A percentile compares a stretch with the other conserved stretches of the same genome.
phyloP scores from a whole-genome alignment of 805 yeast species.

The Torulaspora delbrueckii region DNA sequence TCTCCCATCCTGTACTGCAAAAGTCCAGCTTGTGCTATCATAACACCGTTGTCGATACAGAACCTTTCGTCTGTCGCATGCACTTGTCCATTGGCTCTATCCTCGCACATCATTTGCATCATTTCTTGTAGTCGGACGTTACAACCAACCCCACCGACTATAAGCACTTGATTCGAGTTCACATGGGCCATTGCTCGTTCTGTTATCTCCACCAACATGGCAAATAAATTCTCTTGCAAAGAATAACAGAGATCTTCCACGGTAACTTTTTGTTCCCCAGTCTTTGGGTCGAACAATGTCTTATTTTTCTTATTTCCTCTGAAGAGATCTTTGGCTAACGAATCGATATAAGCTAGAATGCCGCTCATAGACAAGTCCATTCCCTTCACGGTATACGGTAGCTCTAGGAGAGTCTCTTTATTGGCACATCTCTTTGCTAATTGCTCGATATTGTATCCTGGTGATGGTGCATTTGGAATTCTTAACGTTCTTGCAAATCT shows the following conservation, averaged over 20 bases:
- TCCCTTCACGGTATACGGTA: constrained; percentile 97
- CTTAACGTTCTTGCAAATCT: constrained; percentile 87
- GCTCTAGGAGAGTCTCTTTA: constrained; percentile 49
- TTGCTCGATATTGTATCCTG: constrained; percentile 96
- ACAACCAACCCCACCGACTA: constrained; percentile 99
- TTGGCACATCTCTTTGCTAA: constrained; percentile 64
- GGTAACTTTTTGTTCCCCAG: constrained; percentile 50
- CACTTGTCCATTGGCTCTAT: constrained; percentile 74
- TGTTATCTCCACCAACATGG: constrained; percentile 96
- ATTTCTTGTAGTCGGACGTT: constrained; percentile 85
- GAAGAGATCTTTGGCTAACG: constrained; percentile 68
- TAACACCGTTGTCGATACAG: constrained; percentile 96
- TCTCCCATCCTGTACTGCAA: constrained; percentile 80
- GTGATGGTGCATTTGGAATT: constrained; percentile 91
- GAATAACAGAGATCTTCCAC: constrained; percentile 89
- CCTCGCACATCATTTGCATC: constrained; percentile 94
- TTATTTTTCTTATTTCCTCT: constrained; percentile 39
- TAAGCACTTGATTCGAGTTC: constrained; percentile 76
- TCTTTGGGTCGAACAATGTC: constrained; percentile 35
- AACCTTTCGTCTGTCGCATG: constrained; percentile 95
- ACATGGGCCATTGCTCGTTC: constrained; percentile 99
- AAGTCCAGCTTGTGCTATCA: constrained; percentile 98
- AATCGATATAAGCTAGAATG: constrained; percentile 78
- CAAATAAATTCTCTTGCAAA: constrained; percentile 84
- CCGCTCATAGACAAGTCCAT: constrained; percentile 99